Evolutionary conservation across 495 filamentous ascomycete genomes (phyloP).

Genomic region (Penicillium dipodomyicola): DNA sequence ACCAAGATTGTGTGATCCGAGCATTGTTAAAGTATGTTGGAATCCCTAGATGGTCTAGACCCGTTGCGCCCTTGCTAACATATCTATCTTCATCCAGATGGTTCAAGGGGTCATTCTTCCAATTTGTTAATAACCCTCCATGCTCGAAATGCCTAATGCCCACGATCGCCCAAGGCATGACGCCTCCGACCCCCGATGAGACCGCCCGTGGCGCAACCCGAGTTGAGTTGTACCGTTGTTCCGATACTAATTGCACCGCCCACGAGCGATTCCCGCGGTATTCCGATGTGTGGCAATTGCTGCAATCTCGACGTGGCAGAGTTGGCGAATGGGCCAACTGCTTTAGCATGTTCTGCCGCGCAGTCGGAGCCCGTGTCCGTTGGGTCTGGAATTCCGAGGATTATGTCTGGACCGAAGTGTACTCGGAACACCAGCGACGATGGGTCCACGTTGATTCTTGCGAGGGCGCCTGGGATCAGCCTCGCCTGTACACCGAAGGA

Average conservation of each 20-base stretch:
- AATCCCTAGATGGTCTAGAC: conserved; percentile 9
- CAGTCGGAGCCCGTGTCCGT: conserved; percentile 82
- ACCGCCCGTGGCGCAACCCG: conserved; percentile 78
- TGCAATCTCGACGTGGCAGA: conserved; percentile 80
- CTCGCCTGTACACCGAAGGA: conserved; percentile 85
- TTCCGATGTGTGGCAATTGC: conserved; percentile 89
- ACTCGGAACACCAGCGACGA: conserved; percentile 85
- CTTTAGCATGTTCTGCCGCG: conserved; percentile 97
- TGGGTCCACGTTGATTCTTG: conserved; percentile 98
- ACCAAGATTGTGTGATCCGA: conserved; percentile 95
- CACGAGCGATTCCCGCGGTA: conserved; percentile 93
- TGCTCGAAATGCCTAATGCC: conserved; percentile 78
- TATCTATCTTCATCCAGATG: conserved; percentile 56
- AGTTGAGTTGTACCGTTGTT: conserved; percentile 89
- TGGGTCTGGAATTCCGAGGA: conserved; percentile 99
- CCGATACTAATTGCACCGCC: conserved; percentile 61
- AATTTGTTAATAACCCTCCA: conserved; percentile 91
- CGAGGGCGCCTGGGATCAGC: conserved; percentile 95
- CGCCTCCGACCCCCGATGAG: conserved; percentile 83
- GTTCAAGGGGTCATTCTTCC: conserved; percentile 94
- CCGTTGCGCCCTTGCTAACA: conserved; percentile 20
- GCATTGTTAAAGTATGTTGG: conserved; percentile 68
- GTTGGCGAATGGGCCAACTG: conserved; percentile 97
- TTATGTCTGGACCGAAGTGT: conserved; percentile 96
- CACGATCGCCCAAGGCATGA: conserved; percentile 78